Evolutionary conservation across 352 stramenopile species (phyloP).

Genomic region (Globisporangium iwayamae): DNA sequence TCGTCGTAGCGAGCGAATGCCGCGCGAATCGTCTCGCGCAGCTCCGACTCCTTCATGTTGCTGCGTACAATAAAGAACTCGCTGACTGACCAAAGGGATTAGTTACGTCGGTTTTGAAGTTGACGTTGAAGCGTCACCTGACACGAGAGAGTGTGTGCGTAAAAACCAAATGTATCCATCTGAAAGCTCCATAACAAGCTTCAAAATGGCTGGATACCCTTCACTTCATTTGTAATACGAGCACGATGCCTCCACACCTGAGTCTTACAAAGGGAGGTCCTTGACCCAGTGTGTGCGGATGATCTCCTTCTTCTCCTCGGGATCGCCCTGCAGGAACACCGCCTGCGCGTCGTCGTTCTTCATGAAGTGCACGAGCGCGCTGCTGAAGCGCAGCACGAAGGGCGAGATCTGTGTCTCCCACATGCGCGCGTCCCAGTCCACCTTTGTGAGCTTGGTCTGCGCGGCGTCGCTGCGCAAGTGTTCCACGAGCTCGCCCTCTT

Average conservation of each 20-base stretch:
- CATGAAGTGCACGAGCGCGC: conserved; percentile 75
- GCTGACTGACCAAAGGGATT: background rate
- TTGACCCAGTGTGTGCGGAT: conserved; percentile 69
- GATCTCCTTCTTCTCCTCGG: conserved; percentile 57
- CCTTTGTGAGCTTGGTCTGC: conserved; percentile 63
- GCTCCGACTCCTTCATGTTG: conserved; percentile 23
- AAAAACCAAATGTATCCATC: background rate
- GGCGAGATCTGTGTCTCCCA: conserved; percentile 67
- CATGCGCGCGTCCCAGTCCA: conserved; percentile 62
- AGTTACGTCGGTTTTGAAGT: conserved; percentile 4
- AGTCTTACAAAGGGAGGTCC: conserved; percentile 6
- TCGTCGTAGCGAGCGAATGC: conserved; percentile 62
- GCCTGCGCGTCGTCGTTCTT: conserved; percentile 47
- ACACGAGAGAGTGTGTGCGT: background rate
- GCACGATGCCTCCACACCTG: background rate
- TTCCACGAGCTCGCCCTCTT: conserved; percentile 78
- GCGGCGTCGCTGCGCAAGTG: conserved; percentile 55
- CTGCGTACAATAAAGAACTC: background rate
- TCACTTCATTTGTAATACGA: background rate
- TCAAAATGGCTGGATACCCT: background rate
- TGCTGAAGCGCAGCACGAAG: conserved; percentile 64
- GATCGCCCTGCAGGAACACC: conserved; percentile 42
- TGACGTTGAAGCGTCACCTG: background rate
- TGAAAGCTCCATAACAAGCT: background rate
- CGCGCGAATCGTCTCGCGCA: conserved; percentile 46